Base-by-base conservation (phyloP, 2,329 filamentous ascomycete species). In the Botrytis cinerea region DNA sequence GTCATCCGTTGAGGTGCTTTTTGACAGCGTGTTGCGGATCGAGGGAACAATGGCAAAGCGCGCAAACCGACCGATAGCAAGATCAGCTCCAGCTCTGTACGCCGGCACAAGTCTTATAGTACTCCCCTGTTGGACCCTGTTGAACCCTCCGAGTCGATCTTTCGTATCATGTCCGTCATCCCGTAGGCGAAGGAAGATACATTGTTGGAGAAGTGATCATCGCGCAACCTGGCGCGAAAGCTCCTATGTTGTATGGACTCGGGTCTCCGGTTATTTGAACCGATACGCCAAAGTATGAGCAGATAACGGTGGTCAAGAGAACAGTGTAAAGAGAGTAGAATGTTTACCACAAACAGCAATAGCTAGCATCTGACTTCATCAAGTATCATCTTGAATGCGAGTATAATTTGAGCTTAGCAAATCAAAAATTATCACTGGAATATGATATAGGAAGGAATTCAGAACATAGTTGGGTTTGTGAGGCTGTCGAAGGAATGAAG, bases 151-250 rank as follows among this genome's bases (percentile, higher is more conserved):
- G 43, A 43, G 48, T 57, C 25, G 51, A 69, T 32, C 66, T n/a
- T 57, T 57, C 18, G 35, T 68, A 40, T 40, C 66, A 69, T 69
- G 38, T 16, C 48, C n/a, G 66, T 57, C 66, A 69, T 69, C 48
- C 38, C 25, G 48, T 69, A 69, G 48, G 66, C n/a, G 35, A 45
- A 69, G 51, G 20, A 69, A 59, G n/a, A 43, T 45, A 38, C 40
- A 69, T 43, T 28, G 18, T 43, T 32, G 18, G n/a, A 68, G 35
- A 57, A 57, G 48, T 43, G 25, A 45, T 57, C 66, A 18, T 43
- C 48, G 48, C 46, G 35, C 40, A 18, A 54, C 64, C 64, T 54
- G 28, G 22, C 9, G 16, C 57, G 66, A 22, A 35, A 57, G 18
- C 38, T 43, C 18, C 35, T 18, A 43, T 38, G 9, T 57, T 57